Conservation (phyloP, 1,284 basidiomycete species). For the Papiliotrema terrestris region DNA sequence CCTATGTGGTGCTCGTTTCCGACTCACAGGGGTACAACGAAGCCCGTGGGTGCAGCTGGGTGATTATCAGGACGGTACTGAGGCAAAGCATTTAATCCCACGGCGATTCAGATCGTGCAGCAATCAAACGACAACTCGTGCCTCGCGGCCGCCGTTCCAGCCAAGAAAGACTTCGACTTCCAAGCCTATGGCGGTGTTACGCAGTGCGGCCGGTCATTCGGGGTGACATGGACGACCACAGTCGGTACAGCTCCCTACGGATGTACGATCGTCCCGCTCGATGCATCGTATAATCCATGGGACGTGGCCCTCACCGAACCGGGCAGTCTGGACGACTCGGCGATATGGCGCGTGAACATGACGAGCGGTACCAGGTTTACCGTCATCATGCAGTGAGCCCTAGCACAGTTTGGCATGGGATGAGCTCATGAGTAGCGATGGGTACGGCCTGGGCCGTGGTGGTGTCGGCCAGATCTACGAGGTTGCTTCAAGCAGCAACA, state of each 20-base stretch:
- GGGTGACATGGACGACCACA: constrained; percentile 1
- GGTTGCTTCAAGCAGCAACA: background rate
- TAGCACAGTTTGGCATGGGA: no score
- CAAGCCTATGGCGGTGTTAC: constrained; percentile 2
- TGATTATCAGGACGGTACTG: background rate
- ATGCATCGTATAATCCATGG: constrained; percentile 3
- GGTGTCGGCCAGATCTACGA: constrained; percentile 7
- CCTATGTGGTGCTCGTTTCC: constrained; percentile 1
- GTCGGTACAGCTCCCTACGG: constrained; percentile 3
- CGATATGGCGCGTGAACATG: constrained; percentile 8
- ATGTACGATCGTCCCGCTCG: constrained; percentile 7
- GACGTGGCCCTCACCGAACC: constrained; percentile 1
- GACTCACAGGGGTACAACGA: constrained; percentile 1
- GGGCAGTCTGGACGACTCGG: background rate
- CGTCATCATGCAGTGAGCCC: constrained; percentile 11
- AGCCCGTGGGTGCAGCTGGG: background rate
- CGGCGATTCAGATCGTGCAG: constrained; percentile 2
- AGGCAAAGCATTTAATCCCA: constrained; percentile 1
- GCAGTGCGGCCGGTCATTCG: constrained; percentile 2
- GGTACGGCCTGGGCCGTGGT: background rate
- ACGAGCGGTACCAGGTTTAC: constrained; percentile 8
- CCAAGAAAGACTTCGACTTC: constrained; percentile 9
- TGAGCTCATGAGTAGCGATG: background rate
- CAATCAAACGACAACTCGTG: background rate
- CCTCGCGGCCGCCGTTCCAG: background rate